Conservation (phyloP, 768 basidiomycete species). For the Auricularia heimuer region DNA sequence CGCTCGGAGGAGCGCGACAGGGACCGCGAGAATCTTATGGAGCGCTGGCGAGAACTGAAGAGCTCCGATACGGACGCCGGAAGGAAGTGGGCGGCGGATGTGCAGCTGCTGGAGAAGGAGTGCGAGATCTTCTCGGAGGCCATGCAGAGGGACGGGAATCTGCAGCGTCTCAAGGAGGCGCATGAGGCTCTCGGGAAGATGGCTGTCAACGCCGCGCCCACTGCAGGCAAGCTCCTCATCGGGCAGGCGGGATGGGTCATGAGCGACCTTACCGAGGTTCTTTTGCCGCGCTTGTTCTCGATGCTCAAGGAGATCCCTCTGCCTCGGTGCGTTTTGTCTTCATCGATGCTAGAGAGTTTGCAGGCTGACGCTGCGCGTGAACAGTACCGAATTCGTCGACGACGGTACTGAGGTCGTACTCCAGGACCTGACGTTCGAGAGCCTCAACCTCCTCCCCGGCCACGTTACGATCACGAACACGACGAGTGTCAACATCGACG, state of each 20-base stretch:
- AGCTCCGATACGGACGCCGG: conserved; percentile 33
- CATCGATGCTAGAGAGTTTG: too few species aligned
- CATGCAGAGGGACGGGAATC: conserved; percentile 39
- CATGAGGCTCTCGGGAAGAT: conserved; percentile 40
- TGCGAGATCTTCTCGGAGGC: conserved; percentile 35
- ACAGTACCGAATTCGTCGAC: conserved; percentile 64
- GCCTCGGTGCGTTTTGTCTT: conserved; percentile 38
- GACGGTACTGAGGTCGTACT: conserved; percentile 60
- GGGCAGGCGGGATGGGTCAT: conserved; percentile 67
- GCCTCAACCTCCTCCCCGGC: conserved; percentile 55
- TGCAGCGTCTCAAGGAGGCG: conserved; percentile 36
- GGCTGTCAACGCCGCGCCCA: conserved; percentile 33
- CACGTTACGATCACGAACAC: conserved; percentile 66
- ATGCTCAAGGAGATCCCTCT: conserved; percentile 56
- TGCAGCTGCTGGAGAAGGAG: conserved; percentile 38
- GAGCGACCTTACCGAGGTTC: conserved; percentile 75
- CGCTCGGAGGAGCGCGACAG: conserved; percentile 35
- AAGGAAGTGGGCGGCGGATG: conserved; percentile 42
- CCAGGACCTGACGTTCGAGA: conserved; percentile 63
- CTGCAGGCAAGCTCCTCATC: conserved; percentile 32
- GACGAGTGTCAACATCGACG: conserved; percentile 41
- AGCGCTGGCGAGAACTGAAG: conserved; percentile 42
- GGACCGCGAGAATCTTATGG: conserved; percentile 34
- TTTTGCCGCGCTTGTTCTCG: conserved; percentile 47
- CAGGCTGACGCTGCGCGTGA: background rate